A percentile compares a stretch with the other conserved stretches of the same genome.
Conservation (phyloP, 2,329 filamentous ascomycete species). For the Leptographium procerum region DNA sequence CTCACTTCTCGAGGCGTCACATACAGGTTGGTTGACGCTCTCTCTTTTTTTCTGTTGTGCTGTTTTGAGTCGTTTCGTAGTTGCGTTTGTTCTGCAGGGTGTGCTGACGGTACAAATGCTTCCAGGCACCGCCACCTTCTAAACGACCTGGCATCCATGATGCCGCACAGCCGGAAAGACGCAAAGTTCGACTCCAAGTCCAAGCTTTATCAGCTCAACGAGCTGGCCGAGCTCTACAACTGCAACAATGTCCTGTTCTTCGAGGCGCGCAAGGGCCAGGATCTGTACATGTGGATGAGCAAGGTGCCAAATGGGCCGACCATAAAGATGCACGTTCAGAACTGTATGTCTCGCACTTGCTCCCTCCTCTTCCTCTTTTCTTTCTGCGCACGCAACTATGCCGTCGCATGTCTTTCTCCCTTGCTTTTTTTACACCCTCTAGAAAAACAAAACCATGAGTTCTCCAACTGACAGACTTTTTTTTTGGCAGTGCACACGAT, state of each 20-base stretch:
- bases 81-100: not conserved
- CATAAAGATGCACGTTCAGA: conserved; percentile 59
- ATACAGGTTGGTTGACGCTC: conserved; percentile 47
- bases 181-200: conserved; percentile 96
- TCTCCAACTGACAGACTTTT: not conserved
- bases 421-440: no score
- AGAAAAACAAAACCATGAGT: no score
- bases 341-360: conserved; percentile 44
- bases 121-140: conserved; percentile 82
- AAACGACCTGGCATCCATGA: conserved; percentile 75
- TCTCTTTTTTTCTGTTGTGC: not conserved
- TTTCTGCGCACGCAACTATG: not conserved
- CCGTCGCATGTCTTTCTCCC: not conserved
- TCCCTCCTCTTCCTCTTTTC: no score
- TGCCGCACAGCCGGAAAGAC: conserved; percentile 89
- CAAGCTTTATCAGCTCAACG: conserved; percentile 72
- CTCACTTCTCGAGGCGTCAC: conserved; percentile 89
- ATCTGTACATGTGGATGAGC: conserved; percentile 87
- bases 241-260: conserved; percentile 91
- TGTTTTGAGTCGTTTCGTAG: not conserved
- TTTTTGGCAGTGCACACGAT: conserved; percentile 91
- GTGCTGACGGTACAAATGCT: not conserved
- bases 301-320: conserved; percentile 74
- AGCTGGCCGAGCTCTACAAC: conserved; percentile 63
- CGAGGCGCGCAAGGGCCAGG: conserved; percentile 86